Conservation (phyloP, 2,329 filamentous ascomycete species). For the Fusarium sp. region DNA sequence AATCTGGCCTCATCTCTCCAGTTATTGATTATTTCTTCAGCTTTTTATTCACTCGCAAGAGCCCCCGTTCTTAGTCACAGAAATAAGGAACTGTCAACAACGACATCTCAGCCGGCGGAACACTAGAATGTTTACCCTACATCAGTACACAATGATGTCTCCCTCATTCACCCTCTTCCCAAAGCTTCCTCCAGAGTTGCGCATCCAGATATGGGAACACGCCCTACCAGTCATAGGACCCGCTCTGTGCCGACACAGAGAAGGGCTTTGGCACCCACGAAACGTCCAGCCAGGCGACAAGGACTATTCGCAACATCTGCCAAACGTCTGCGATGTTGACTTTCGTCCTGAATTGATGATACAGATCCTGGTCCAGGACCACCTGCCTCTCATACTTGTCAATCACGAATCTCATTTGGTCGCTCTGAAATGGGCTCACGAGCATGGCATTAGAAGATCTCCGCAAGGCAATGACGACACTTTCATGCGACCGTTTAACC, state of each 20-base stretch:
- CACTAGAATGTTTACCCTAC: not conserved
- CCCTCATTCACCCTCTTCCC: slow-evolving; percentile 2
- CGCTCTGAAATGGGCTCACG: slow-evolving; percentile 1
- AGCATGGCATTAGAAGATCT: not conserved
- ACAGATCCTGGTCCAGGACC: not conserved
- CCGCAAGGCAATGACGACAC: not conserved
- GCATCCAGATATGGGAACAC: slow-evolving; percentile 16
- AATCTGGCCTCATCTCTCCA: not conserved
- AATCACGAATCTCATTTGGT: slow-evolving; percentile 11
- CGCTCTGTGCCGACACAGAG: not conserved
- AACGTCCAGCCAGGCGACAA: not conserved
- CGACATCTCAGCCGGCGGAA: not conserved
- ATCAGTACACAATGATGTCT: not conserved
- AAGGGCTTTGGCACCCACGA: slow-evolving; percentile 10
- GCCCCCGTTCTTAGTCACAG: not conserved
- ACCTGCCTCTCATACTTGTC: not conserved
- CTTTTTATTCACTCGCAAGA: not conserved
- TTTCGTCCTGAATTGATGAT: slow-evolving; percentile 12
- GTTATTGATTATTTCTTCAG: too few species aligned
- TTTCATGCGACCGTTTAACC: slow-evolving; percentile 17
- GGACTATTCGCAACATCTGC: not conserved
- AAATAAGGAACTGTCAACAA: not conserved
- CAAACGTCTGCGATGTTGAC: not conserved
- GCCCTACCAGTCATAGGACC: not conserved
- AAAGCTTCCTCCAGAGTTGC: slow-evolving; percentile 11